Percentiles rank a stretch among this genome's conserved stretches.
Evolutionary conservation across 2,329 filamentous ascomycete genomes (phyloP).

Genomic region (Phaeosphaeria sp.): DNA sequence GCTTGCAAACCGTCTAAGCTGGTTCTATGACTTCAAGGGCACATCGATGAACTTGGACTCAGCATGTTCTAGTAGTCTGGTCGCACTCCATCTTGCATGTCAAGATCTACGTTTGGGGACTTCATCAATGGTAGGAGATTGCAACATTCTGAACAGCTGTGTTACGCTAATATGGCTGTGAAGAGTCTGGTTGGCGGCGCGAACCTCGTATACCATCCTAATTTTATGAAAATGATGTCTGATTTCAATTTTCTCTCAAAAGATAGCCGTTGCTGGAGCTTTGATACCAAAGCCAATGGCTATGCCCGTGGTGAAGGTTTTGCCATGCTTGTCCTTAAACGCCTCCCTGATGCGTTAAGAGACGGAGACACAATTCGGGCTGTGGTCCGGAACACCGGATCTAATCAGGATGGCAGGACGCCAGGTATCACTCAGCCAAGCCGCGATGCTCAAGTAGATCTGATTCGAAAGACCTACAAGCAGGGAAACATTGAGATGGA

Average conservation of each 20-base stretch:
- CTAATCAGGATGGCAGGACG: conserved; percentile 6
- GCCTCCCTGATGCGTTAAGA: conserved; percentile 28
- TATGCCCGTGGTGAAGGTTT: conserved; percentile 31
- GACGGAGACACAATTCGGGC: conserved; percentile 41
- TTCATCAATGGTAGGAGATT: too few relatives aligned
- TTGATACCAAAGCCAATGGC: conserved; percentile 24
- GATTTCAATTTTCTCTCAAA: too few relatives aligned
- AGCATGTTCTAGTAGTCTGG: conserved; percentile 28
- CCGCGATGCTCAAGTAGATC: conserved; percentile 52
- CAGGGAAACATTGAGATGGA: conserved; percentile 49
- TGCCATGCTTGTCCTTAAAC: conserved; percentile 53
- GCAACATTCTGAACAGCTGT: too few relatives aligned
- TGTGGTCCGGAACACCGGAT: conserved; percentile 33
- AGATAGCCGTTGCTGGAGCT: background rate
- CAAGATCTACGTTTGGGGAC: conserved; percentile 17
- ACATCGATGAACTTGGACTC: conserved; percentile 32
- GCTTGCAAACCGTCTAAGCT: conserved; percentile 20
- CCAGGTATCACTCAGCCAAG: conserved; percentile 56
- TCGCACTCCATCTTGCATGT: conserved; percentile 37
- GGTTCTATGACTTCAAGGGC: conserved; percentile 30
- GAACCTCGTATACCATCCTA: too few relatives aligned
- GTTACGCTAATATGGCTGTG: too few relatives aligned
- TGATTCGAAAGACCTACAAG: conserved; percentile 36
- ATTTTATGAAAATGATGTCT: too few relatives aligned
- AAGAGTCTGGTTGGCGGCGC: too few relatives aligned